Conservation (phyloP, 192 early-diverging fungal genomes). For the Chytriomyces hyalinus region DNA sequence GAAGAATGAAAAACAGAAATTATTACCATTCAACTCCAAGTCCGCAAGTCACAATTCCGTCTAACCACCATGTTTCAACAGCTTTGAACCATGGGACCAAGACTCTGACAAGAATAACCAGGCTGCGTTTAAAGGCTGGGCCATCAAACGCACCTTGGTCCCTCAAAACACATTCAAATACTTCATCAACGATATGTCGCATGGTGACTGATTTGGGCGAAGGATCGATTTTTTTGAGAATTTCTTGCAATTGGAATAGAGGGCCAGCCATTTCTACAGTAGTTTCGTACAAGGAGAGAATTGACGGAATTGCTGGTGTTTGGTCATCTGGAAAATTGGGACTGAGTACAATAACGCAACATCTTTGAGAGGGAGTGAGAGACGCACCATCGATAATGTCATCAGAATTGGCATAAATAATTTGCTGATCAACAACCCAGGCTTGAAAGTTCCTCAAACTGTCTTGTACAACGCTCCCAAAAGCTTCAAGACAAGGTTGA, state of each 20-base stretch:
- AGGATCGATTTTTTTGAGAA: not conserved
- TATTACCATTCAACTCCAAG: conserved; percentile 2
- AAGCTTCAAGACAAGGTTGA: conserved; percentile 9
- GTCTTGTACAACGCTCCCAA: not conserved
- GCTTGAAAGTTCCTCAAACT: not conserved
- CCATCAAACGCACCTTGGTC: conserved; percentile 17
- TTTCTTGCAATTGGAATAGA: conserved; percentile 1
- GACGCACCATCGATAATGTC: conserved; percentile 7
- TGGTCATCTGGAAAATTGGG: conserved; percentile 12
- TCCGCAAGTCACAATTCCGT: not conserved
- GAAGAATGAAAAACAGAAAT: not conserved
- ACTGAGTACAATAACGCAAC: not conserved
- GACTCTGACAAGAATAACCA: not conserved
- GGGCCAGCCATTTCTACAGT: not conserved
- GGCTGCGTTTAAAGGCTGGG: not conserved
- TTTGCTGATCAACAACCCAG: conserved; percentile 22
- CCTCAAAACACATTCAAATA: not conserved
- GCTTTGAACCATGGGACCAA: conserved; percentile 25
- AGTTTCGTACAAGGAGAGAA: not conserved
- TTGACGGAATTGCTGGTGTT: not conserved
- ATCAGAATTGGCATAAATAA: not conserved
- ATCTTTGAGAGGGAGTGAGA: not conserved
- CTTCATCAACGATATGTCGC: not conserved
- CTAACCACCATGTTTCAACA: conserved; percentile 31
- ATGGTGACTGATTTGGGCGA: not conserved